phyloP scores from a whole-genome alignment of 2,329 filamentous ascomycete species.

The Xylaria sp. region DNA sequence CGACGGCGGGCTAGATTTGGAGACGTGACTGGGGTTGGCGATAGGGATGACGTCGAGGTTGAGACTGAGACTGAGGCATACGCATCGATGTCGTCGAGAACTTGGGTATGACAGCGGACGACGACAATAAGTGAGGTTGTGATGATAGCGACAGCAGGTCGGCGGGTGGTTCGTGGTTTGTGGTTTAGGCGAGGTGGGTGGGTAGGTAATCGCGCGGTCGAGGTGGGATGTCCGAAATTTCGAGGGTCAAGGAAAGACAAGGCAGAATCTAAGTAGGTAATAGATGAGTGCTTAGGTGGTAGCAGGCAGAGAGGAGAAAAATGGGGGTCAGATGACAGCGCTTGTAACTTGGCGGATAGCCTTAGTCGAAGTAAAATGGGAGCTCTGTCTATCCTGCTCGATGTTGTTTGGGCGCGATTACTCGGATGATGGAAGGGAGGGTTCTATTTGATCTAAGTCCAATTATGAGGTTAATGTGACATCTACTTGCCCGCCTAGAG shows the following conservation, averaged over 20 bases:
- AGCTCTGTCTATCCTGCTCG: conserved; percentile 1
- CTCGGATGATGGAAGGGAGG: conserved; percentile 21
- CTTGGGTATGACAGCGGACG: background rate
- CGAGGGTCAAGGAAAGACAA: conserved; percentile 6
- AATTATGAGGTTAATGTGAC: conserved; percentile 29
- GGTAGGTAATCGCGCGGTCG: conserved; percentile 21
- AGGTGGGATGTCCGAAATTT: conserved; percentile 20
- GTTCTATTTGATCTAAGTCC: conserved; percentile 18
- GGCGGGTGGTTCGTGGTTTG: conserved; percentile 8
- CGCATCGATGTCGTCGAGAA: conserved; percentile 15
- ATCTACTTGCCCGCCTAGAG: background rate
- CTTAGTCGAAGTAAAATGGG: conserved; percentile 20
- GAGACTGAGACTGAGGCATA: conserved; percentile 10
- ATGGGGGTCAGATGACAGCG: conserved; percentile 13
- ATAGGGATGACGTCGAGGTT: background rate
- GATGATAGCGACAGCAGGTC: conserved; percentile 10
- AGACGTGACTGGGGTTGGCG: background rate
- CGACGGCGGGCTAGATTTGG: background rate
- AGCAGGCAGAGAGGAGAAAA: background rate
- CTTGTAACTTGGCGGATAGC: conserved; percentile 8
- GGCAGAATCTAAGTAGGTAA: background rate
- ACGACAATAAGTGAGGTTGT: conserved; percentile 5
- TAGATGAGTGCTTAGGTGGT: background rate
- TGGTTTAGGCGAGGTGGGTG: background rate
- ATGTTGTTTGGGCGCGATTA: background rate